A percentile compares a stretch with the other conserved stretches of the same genome.
These are phyloP conservation scores for Brassica rapa DNA, from an alignment of 345 rosid genomes.

Conservation along the genomic window DNA sequence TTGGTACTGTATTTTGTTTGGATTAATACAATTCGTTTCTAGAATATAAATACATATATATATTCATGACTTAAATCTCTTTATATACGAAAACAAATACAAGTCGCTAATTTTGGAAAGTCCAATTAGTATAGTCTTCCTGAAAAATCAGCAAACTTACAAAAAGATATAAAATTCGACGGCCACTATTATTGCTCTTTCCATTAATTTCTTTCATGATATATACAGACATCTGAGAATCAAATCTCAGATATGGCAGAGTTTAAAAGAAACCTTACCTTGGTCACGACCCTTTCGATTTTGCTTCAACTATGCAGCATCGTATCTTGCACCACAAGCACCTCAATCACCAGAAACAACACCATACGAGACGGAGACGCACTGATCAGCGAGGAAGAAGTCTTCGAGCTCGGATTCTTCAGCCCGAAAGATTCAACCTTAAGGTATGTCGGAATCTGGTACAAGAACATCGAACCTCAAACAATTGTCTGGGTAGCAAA, in stretches of 20 bases:
- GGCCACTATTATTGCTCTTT: constrained; percentile 7
- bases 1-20: background rate
- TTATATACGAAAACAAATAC: background rate
- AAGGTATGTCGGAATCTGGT: constrained; percentile 72
- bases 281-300: constrained; percentile 22
- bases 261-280: background rate
- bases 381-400: constrained; percentile 40
- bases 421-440: constrained; percentile 47
- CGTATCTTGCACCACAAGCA: constrained; percentile 30
- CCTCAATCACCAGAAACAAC: constrained; percentile 47
- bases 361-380: constrained; percentile 50
- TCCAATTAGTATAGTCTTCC: background rate
- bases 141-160: constrained; percentile 1
- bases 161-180: background rate
- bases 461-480: constrained; percentile 39
- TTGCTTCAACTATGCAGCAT: constrained; percentile 21
- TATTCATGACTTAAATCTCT: constrained; percentile 16
- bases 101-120: background rate
- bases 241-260: constrained; percentile 15
- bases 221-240: background rate
- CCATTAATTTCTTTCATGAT: background rate
- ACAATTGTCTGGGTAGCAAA: constrained; percentile 73
- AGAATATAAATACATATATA: constrained; percentile 20
- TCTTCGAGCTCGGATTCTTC: constrained; percentile 66
- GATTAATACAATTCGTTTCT: background rate